phyloP scores from a whole-genome alignment of 352 stramenopile genomes.

The Phytophthora syringae region DNA sequence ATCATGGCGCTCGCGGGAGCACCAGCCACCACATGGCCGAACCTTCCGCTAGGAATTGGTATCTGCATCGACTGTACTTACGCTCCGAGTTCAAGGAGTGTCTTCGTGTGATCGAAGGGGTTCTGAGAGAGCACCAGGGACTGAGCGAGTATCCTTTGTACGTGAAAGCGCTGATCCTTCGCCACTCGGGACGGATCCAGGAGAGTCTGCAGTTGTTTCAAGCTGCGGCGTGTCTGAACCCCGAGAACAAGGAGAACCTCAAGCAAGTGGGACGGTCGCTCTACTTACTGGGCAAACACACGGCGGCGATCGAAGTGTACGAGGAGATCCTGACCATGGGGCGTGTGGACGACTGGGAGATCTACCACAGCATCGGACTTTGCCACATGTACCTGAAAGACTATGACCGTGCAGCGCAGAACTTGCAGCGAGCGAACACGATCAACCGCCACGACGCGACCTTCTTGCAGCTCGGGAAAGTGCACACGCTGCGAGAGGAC shows the following conservation, averaged over 20 bases:
- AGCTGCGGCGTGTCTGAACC: slow-evolving; percentile 92
- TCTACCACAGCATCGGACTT: slow-evolving; percentile 92
- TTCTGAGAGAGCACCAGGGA: slow-evolving; percentile 83
- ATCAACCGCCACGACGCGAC: slow-evolving; percentile 93
- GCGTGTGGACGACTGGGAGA: slow-evolving; percentile 91
- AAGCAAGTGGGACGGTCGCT: slow-evolving; percentile 89
- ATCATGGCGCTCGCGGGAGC: slow-evolving; percentile 30
- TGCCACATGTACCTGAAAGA: slow-evolving; percentile 94
- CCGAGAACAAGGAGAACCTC: slow-evolving; percentile 91
- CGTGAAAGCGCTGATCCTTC: slow-evolving; percentile 92
- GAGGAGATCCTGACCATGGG: slow-evolving; percentile 88
- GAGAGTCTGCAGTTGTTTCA: slow-evolving; percentile 93
- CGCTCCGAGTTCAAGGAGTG: slow-evolving; percentile 91
- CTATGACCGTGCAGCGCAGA: slow-evolving; percentile 88
- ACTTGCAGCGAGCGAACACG: slow-evolving; percentile 91
- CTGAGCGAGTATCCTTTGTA: slow-evolving; percentile 94
- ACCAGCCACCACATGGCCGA: slow-evolving; percentile 35
- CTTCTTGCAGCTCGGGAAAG: slow-evolving; percentile 93
- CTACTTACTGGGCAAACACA: slow-evolving; percentile 91
- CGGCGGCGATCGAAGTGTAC: slow-evolving; percentile 91
- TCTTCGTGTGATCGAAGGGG: slow-evolving; percentile 88
- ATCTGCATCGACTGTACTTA: slow-evolving; percentile 84
- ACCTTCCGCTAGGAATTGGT: slow-evolving; percentile 80
- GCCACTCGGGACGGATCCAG: slow-evolving; percentile 89
- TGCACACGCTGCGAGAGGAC: slow-evolving; percentile 84